Evolutionary conservation across 257 asterid genomes (phyloP).

Genomic region (Paulownia fortunei): DNA sequence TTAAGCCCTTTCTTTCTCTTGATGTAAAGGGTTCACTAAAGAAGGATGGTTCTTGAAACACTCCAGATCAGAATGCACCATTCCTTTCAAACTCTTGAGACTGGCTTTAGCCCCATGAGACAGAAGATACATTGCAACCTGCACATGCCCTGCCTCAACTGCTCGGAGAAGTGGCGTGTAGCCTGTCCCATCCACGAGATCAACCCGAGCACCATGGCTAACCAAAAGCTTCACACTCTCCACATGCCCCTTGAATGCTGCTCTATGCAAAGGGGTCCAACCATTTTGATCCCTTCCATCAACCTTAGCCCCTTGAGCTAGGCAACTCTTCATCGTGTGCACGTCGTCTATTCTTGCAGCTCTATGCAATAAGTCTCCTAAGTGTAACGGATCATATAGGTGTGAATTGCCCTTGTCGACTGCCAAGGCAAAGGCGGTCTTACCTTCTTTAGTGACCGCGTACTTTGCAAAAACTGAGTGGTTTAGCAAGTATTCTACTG

Average conservation of each 20-base stretch:
- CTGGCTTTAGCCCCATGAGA: conserved; percentile 73
- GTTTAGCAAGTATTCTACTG: conserved; percentile 41
- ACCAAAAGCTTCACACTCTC: conserved; percentile 64
- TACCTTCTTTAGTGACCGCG: conserved; percentile 53
- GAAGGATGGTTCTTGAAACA: conserved; percentile 45
- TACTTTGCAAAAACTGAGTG: conserved; percentile 49
- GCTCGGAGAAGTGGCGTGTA: conserved; percentile 73
- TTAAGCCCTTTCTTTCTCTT: conserved; percentile 26
- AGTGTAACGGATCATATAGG: conserved; percentile 48
- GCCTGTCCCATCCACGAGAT: conserved; percentile 59
- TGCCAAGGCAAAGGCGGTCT: conserved; percentile 62
- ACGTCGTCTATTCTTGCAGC: conserved; percentile 63
- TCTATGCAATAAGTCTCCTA: conserved; percentile 58
- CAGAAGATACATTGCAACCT: conserved; percentile 64
- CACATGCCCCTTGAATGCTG: conserved; percentile 67
- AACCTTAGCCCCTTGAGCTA: conserved; percentile 63
- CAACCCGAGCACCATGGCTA: conserved; percentile 63
- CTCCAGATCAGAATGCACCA: conserved; percentile 40
- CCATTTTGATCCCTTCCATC: conserved; percentile 76
- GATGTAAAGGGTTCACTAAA: conserved; percentile 20
- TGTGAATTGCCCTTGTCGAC: conserved; percentile 50
- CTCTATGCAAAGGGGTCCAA: conserved; percentile 79
- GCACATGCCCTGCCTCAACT: conserved; percentile 59
- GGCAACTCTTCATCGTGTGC: conserved; percentile 47
- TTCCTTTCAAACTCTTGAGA: conserved; percentile 55